phyloP scores from a whole-genome alignment of 23 red algal genomes.

The Gracilaria caudata region DNA sequence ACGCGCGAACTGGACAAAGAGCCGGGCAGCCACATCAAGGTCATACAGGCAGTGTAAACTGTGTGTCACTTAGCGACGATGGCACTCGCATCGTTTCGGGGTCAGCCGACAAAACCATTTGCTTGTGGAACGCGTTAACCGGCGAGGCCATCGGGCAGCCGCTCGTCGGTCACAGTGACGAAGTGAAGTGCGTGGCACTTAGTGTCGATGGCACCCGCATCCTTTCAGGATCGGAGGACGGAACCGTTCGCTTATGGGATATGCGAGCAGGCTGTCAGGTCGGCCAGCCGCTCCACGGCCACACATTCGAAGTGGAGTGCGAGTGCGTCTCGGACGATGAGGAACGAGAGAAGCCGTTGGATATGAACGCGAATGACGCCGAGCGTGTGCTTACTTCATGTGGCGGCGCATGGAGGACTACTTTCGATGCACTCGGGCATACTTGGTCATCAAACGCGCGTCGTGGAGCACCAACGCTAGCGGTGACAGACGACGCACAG shows the following conservation, averaged over 20 bases:
- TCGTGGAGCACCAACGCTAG: too few species aligned
- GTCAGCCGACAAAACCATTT: background rate
- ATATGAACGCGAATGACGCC: background rate
- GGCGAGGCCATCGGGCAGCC: background rate
- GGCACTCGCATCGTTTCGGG: background rate
- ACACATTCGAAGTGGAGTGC: background rate
- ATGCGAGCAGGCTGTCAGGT: background rate
- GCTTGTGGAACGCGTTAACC: background rate
- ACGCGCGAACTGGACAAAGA: background rate
- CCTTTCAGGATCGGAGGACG: background rate
- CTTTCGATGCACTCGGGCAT: background rate
- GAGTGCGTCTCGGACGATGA: too few species aligned
- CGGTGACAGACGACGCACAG: too few species aligned
- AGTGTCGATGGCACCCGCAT: background rate
- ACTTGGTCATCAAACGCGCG: too few species aligned
- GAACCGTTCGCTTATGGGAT: conserved; percentile 2
- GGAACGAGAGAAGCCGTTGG: too few species aligned
- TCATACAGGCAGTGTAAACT: too few species aligned
- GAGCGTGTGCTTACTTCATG: background rate
- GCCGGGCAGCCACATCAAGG: too few species aligned
- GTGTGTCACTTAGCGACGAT: background rate
- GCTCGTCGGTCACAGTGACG: background rate
- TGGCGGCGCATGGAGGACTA: background rate
- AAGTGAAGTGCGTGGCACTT: background rate
- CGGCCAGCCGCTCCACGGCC: background rate